These are phyloP conservation scores for Aspergillus sp. DNA, from an alignment of 2,329 filamentous ascomycete species.

Conservation along the genomic window DNA sequence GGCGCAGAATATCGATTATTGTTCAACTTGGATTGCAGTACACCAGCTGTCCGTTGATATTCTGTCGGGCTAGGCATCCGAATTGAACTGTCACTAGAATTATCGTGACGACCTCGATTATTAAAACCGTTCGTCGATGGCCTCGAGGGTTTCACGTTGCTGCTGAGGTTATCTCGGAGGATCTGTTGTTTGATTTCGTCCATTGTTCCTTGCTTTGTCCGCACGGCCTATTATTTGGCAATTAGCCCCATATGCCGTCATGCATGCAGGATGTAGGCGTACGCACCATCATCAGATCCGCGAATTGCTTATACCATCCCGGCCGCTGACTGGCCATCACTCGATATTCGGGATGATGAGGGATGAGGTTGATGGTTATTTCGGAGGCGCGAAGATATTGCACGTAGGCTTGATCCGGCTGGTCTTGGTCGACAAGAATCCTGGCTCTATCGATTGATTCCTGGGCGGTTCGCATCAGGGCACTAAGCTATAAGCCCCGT, in stretches of 20 bases:
- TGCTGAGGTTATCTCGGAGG: slow-evolving; percentile 28
- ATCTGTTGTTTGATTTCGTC: slow-evolving; percentile 35
- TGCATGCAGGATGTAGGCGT: not conserved
- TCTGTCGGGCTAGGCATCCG: slow-evolving; percentile 36
- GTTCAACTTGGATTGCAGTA: slow-evolving; percentile 10
- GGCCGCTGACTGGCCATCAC: slow-evolving; percentile 50
- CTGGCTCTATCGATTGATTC: slow-evolving; percentile 29
- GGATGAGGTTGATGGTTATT: slow-evolving; percentile 68
- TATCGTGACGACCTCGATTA: slow-evolving; percentile 15
- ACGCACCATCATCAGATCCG: slow-evolving; percentile 40
- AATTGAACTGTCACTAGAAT: slow-evolving; percentile 12
- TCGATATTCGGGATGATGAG: slow-evolving; percentile 65
- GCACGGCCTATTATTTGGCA: slow-evolving; percentile 21
- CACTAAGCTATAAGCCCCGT: slow-evolving; percentile 22
- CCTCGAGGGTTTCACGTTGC: slow-evolving; percentile 20
- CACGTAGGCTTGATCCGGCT: slow-evolving; percentile 65
- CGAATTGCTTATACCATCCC: slow-evolving; percentile 44
- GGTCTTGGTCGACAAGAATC: slow-evolving; percentile 22
- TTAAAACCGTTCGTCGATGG: slow-evolving; percentile 1
- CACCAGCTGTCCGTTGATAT: slow-evolving; percentile 23
- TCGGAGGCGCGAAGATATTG: slow-evolving; percentile 78
- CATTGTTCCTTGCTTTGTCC: slow-evolving; percentile 36
- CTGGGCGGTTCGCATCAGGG: slow-evolving; percentile 28
- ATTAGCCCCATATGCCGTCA: slow-evolving; percentile 5
- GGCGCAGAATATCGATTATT: slow-evolving; percentile 19